phyloP scores from a whole-genome alignment of 164 flowering plant genomes.

The Annona cherimola region DNA sequence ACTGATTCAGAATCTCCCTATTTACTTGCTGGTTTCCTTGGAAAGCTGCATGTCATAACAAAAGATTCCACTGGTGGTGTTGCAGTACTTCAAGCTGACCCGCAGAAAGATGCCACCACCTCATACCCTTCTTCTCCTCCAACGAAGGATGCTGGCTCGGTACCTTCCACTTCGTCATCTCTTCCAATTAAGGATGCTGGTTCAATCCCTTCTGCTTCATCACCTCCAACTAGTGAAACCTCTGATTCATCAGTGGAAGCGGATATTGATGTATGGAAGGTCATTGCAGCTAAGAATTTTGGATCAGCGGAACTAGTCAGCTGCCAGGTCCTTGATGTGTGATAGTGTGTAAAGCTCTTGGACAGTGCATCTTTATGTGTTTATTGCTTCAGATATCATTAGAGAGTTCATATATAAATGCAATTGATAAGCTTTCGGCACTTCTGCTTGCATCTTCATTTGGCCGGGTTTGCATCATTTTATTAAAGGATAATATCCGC shows the following conservation, averaged over 20 bases:
- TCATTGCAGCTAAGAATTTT: slow-evolving; percentile 35
- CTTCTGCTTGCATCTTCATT: not conserved
- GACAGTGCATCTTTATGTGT: not conserved
- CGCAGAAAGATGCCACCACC: slow-evolving; percentile 12
- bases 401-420: not conserved
- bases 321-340: slow-evolving; percentile 60
- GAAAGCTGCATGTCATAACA: slow-evolving; percentile 78
- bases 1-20: slow-evolving; percentile 76
- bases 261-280: slow-evolving; percentile 40
- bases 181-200: not conserved
- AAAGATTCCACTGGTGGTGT: slow-evolving; percentile 49
- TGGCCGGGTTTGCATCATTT: not conserved
- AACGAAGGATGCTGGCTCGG: slow-evolving; percentile 7
- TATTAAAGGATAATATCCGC: not conserved
- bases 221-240: not conserved
- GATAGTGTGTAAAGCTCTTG: slow-evolving; percentile 6
- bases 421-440: not conserved
- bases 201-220: slow-evolving; percentile 25
- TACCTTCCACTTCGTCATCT: slow-evolving; percentile 21
- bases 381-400: not conserved
- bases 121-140: too few species aligned
- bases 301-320: slow-evolving; percentile 58
- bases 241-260: slow-evolving; percentile 10
- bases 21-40: slow-evolving; percentile 68
- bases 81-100: slow-evolving; percentile 45